phyloP scores from a whole-genome alignment of 1,284 basidiomycete genomes.

The Paramarasmius palmivorus region DNA sequence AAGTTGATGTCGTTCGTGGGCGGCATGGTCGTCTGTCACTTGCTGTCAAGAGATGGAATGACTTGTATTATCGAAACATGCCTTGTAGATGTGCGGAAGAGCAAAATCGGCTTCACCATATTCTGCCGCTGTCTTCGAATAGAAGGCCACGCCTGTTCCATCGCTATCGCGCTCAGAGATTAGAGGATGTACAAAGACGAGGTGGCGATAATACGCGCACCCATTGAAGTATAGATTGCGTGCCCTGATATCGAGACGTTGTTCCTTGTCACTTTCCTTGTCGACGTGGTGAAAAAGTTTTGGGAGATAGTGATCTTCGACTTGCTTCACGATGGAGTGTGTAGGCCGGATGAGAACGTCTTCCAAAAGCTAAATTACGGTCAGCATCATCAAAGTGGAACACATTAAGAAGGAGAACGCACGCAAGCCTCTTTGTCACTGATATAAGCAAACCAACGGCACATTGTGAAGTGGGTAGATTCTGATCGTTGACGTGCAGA shows the following conservation, averaged over 20 bases:
- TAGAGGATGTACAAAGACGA: not conserved
- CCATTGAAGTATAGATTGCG: constrained; percentile 2
- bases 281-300: not conserved
- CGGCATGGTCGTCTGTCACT: not conserved
- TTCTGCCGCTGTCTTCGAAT: not conserved
- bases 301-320: constrained; percentile 2
- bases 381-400: not conserved
- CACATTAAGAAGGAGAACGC: not conserved
- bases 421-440: not conserved
- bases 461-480: not conserved
- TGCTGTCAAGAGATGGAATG: too few relatives aligned
- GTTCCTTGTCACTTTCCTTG: not conserved
- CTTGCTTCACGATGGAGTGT: constrained; percentile 7
- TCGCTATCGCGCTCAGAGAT: not conserved
- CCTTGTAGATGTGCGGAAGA: constrained; percentile 1
- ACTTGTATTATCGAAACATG: too few relatives aligned
- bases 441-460: constrained; percentile 8
- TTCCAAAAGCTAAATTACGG: not conserved
- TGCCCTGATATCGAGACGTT: not conserved
- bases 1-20: constrained; percentile 5
- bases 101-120: not conserved
- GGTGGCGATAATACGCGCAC: not conserved
- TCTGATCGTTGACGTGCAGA: too few relatives aligned
- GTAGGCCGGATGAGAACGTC: constrained; percentile 3
- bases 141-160: constrained; percentile 1